Evolutionary conservation across 108 stramenopile species (phyloP), one percentile per base, ranked within the genome.

Genomic region (Cyclostephanos tholiformis): DNA sequence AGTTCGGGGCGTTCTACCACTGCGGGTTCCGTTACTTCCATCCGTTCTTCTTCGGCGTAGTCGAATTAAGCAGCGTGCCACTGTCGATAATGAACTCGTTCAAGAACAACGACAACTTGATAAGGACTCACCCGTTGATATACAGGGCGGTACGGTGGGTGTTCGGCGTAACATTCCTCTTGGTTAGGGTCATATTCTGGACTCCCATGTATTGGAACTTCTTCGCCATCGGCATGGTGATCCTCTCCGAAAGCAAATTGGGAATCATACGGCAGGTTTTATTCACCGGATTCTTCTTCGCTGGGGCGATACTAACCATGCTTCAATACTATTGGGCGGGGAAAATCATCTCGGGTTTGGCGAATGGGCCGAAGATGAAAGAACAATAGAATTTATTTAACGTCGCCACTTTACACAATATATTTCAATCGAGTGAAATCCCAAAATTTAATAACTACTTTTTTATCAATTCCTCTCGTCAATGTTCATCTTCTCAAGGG

Each of bases 81-180:
- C 56, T 91, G 36, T 65, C 84, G 14, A 65, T 88, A 57, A 89
- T 91, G 88, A 91, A 91, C 69, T 49, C 77, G 5, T 86, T 91
- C 76, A 89, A 89, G 50, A 73, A 86, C 23, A 83, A 89, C 69
- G 80, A 85, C 6, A 51, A 70, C 8, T 79, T 67, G 82, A 82
- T 69, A 16, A 41, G 74, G 52, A 53, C 27, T 6, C 72, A 87
- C 51, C 87, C 88, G 1, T 2, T n/a, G 22, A 52, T 64, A 11
- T 76, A 88, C 56, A 48, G 48, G 14, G 35, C 35, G 13, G 75
- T 76, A 5, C 49, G 75, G 35, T 55, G 71, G 51, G 39, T 65
- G 36, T 81, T 81, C 57, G 75, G 75, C 20, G 38, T 72, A 10
- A 22, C 75, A 5, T 82, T 82, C 64, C 52, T 82, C 27, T 41